Conservation (phyloP, 495 filamentous ascomycete species). For the Trichoderma gamsii region DNA sequence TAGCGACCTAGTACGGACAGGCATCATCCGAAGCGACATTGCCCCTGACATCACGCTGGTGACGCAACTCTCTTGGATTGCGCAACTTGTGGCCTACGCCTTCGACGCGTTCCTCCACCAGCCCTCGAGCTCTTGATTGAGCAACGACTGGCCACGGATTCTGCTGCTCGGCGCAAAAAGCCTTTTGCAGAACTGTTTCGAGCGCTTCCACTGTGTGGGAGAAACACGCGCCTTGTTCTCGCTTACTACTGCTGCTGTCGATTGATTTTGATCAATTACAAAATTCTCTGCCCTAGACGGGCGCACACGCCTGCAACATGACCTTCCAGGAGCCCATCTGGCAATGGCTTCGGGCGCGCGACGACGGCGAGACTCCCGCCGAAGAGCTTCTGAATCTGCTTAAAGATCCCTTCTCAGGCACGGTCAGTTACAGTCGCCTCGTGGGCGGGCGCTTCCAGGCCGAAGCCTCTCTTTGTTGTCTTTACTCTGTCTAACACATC, state of each 20-base stretch:
- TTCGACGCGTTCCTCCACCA: neutral
- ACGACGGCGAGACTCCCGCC: constrained; percentile 23
- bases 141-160: neutral
- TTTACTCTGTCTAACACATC: constrained; percentile 49
- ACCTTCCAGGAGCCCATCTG: constrained; percentile 22
- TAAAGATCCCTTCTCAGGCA: constrained; percentile 42
- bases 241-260: neutral
- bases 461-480: constrained; percentile 60
- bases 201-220: neutral
- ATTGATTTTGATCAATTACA: neutral
- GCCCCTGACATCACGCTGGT: constrained; percentile 11
- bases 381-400: constrained; percentile 38
- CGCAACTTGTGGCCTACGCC: neutral
- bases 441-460: constrained; percentile 21
- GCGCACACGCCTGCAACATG: neutral
- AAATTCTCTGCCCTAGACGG: constrained; percentile 7
- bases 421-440: constrained; percentile 27
- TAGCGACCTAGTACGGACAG: neutral
- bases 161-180: neutral
- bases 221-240: neutral
- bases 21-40: constrained; percentile 1
- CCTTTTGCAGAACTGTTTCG: neutral
- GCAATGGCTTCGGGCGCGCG: constrained; percentile 14
- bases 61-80: constrained; percentile 1
- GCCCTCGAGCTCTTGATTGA: constrained; percentile 5